These are phyloP conservation scores for Melampsora americana DNA, from an alignment of 1,284 basidiomycete genomes.

Conservation along the genomic window DNA sequence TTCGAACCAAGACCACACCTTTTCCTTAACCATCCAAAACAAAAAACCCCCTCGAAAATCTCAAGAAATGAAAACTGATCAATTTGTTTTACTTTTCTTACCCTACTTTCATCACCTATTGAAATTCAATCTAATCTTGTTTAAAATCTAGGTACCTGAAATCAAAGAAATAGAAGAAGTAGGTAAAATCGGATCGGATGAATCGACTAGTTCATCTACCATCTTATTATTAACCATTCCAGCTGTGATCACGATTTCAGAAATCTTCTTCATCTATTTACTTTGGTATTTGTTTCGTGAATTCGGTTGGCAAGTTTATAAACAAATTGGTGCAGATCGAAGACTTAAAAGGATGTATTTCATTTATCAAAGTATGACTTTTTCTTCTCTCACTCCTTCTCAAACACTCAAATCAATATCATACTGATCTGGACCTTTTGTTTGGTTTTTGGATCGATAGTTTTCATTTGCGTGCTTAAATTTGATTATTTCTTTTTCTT, in stretches of 20 bases:
- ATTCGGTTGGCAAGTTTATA: conserved; percentile 42
- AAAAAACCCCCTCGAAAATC: no score
- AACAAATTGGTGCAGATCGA: conserved; percentile 32
- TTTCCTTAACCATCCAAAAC: no score
- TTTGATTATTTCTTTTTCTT: conserved; percentile 42
- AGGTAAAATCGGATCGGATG: no score
- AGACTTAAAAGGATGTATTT: conserved; percentile 33
- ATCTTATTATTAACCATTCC: conserved; percentile 30
- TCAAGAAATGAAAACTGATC: no score
- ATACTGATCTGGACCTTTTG: no score
- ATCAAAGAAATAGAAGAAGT: conserved; percentile 16
- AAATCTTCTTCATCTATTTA: conserved; percentile 16
- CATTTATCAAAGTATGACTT: conserved; percentile 31
- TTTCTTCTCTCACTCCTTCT: no score
- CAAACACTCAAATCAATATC: no score
- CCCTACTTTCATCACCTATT: neutral
- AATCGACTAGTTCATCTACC: neutral
- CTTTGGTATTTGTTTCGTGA: conserved; percentile 36
- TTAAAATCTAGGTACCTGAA: conserved; percentile 15
- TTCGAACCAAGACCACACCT: no score
- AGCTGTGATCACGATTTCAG: conserved; percentile 1
- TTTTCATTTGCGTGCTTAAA: conserved; percentile 33
- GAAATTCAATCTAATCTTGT: neutral
- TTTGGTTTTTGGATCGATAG: neutral
- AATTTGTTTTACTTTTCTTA: neutral